Conservation (phyloP, 2,329 filamentous ascomycete genomes). For the Metarhizium guizhouense region DNA sequence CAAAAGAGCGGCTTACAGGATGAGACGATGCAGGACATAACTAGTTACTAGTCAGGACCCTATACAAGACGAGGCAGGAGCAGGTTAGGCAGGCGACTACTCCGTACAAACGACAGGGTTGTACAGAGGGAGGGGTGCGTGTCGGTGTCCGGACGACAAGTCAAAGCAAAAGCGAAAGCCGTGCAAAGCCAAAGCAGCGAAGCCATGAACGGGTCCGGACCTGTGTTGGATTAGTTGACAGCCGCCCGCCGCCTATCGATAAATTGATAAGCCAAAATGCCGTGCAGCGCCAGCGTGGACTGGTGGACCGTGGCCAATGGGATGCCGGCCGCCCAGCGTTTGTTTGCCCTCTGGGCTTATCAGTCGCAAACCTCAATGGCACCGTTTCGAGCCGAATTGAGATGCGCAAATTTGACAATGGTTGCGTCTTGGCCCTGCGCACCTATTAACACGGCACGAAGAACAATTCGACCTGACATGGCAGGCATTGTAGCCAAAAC, state of each 20-base stretch:
- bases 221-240: background rate
- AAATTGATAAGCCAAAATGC: slow-evolving; percentile 1
- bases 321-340: background rate
- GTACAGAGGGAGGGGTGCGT: background rate
- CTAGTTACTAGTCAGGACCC: too few species aligned
- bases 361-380: background rate
- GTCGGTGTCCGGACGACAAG: background rate
- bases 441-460: background rate
- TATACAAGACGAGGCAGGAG: too few species aligned
- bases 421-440: background rate
- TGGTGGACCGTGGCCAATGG: background rate
- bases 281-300: background rate
- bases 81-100: too few species aligned
- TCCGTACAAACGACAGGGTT: background rate
- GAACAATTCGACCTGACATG: background rate
- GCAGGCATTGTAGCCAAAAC: background rate
- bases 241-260: background rate
- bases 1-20: background rate
- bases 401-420: background rate
- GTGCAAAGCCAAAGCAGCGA: background rate
- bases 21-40: background rate
- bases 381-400: background rate
- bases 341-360: background rate
- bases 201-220: background rate
- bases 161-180: background rate